Evolutionary conservation across 192 early-diverging fungal genomes (phyloP), one percentile per base, ranked within the genome.

Genomic region (Coemansia sp.): DNA sequence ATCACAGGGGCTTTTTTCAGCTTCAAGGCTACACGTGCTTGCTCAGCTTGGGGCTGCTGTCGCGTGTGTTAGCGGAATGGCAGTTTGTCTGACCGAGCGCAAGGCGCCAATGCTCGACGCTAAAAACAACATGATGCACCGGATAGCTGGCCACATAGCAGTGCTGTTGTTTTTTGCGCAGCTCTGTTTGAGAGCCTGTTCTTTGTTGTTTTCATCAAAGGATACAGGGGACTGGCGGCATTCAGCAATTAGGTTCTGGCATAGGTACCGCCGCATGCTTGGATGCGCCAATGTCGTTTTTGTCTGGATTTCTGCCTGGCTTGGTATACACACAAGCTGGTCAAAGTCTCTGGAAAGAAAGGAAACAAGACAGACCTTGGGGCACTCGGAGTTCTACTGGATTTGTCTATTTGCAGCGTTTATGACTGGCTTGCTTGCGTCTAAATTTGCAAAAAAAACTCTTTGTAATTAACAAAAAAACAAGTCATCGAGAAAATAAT

Each of bases 101-200:
- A 32, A 46, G 10, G 22, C n/a, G 18, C 19, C 30, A 27, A 48
- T 19, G 19, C 42, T 22, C 0, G 35, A 28, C 8, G 13, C 1
- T 1, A 23, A 4, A 1, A 34, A 24, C 11, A 46, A 8, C 20
- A 13, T 59, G n/a, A 32, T 53, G 20, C 67, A 75, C 19, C 13
- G 28, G 3, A 30, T 55, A 7, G 20, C 58, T 5, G 67, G 73
- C 8, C 35, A 14, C 10, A n/a, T 69, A 20, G 45, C 60, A 11
- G 18, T 55, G 16, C 27, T 69, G 29, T 8, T 50, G 13, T 60
- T 75, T 35, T 22, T 51, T 0, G 48, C 1, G 34, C 73, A 75
- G 56, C 0, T 66, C 23, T 27, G n/a, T 18, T 55, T 69, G 34
- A 58, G 60, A 1, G 10, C 50, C 1, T 42, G 39, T 13, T 13